phyloP scores from a whole-genome alignment of 139 green algal species.

The Ulvella scutata region DNA sequence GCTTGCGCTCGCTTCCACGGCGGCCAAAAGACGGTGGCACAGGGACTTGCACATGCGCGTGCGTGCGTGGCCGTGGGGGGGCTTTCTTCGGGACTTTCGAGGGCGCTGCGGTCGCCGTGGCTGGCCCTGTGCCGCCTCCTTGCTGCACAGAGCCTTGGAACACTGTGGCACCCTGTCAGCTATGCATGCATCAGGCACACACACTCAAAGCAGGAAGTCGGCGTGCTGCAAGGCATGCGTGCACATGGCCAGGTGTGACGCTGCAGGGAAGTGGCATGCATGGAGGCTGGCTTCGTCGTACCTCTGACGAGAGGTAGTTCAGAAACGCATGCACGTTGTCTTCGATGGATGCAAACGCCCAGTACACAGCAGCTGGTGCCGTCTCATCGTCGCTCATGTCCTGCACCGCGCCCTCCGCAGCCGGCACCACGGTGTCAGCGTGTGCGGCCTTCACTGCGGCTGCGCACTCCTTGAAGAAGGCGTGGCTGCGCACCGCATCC shows the following conservation, averaged over 20 bases:
- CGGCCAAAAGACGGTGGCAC: too few relatives aligned
- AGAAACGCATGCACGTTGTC: neutral
- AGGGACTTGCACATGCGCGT: neutral
- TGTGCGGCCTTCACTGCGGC: neutral
- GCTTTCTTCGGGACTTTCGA: conserved; percentile 1
- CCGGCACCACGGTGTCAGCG: neutral
- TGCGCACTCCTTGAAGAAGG: neutral
- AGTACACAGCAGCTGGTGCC: neutral
- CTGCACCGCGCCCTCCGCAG: neutral
- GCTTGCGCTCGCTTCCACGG: neutral
- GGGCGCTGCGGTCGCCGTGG: neutral
- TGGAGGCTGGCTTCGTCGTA: neutral
- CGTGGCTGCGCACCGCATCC: neutral
- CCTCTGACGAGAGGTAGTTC: neutral
- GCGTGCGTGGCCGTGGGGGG: neutral
- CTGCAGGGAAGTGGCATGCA: too few relatives aligned
- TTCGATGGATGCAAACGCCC: neutral
- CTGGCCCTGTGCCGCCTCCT: neutral
- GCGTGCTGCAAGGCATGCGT: too few relatives aligned
- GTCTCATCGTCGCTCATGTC: neutral
- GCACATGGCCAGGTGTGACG: too few relatives aligned
- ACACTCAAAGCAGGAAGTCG: too few relatives aligned
- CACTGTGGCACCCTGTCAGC: too few relatives aligned
- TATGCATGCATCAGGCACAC: too few relatives aligned
- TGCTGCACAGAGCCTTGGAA: too few relatives aligned